Percentiles rank a stretch among this genome's conserved stretches.
Conservation (phyloP, 176 grass and related monocot species). For the Echinochloa phyllopogon region DNA sequence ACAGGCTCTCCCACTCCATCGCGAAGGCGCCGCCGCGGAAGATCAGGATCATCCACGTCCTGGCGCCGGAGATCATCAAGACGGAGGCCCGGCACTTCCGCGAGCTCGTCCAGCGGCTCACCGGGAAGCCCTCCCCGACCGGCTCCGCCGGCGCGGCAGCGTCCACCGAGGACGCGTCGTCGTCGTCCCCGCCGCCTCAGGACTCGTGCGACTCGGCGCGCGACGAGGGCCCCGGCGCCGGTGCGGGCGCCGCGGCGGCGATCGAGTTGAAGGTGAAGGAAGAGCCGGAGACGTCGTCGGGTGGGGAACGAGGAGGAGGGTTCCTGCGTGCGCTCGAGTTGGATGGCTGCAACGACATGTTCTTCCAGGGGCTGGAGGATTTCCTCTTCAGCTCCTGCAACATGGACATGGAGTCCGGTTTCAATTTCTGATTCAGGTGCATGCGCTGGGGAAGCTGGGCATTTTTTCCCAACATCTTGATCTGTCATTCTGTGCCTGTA, state of each 20-base stretch:
- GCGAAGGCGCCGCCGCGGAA: constrained; percentile 49
- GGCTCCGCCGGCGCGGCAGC: neutral
- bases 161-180: neutral
- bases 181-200: constrained; percentile 4
- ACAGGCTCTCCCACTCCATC: constrained; percentile 42
- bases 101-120: constrained; percentile 75
- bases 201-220: constrained; percentile 8
- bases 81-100: constrained; percentile 71
- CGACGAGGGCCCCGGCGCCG: neutral
- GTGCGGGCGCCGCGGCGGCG: neutral
- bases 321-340: constrained; percentile 5
- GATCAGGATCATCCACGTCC: constrained; percentile 73
- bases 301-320: constrained; percentile 29
- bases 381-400: constrained; percentile 32
- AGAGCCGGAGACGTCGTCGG: constrained; percentile 10
- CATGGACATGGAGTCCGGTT: neutral
- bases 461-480: neutral
- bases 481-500: neutral
- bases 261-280: constrained; percentile 38
- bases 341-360: constrained; percentile 13
- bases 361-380: constrained; percentile 42
- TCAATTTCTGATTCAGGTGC: constrained; percentile 41
- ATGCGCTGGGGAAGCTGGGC: constrained; percentile 6
- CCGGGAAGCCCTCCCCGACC: constrained; percentile 43
- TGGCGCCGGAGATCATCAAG: constrained; percentile 71